Evolutionary conservation across 257 asterid species (phyloP), one percentile per base, ranked within the genome.

Genomic region (Mitragyna speciosa): DNA sequence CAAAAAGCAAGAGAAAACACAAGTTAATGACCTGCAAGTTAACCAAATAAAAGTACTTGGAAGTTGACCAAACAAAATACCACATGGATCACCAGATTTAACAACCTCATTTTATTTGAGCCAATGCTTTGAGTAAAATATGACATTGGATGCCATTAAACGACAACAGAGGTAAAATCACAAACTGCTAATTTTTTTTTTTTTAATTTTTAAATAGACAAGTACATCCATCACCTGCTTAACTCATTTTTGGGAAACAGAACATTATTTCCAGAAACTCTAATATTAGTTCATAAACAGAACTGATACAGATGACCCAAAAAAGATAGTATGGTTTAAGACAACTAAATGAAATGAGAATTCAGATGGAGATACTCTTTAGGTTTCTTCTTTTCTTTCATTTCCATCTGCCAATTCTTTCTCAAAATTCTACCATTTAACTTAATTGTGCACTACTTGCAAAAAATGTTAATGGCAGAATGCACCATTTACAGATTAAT

Each of bases 1-100:
- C 78, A 88, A 72, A 72, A 33, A 20, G 77, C 16, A 70, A 66
- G 43, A 26, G 68, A 70, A 71, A 61, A 59, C 2, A 54, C 28
- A 2, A 63, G 39, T 26, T 41, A 14, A 3, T 72, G 64, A 72
- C 28, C 6, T 20, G 31, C 54, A 39, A 0, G 26, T 70, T n/a
- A 16, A 39, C 43, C 52, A 70, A 45, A 26, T 8, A 70, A 69
- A n/a, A n/a, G n/a, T n/a, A 72, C 28, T 20, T 20, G 31, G 31
- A 39, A 0, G 26, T 70, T n/a, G 6, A 39, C 43, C 52, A 70
- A 45, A 26, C 2, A 70, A 69, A 69, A 22, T 4, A 69, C 1
- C 19, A 1, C 9, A 26, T 65, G 45, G 30, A 65, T 65, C 70
- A 69, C 30, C 1, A 63, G 22, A 63, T 41, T 36, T 16, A 56